Base-by-base conservation (phyloP, 192 early-diverging fungal species). In the Chytriomyces sp. region DNA sequence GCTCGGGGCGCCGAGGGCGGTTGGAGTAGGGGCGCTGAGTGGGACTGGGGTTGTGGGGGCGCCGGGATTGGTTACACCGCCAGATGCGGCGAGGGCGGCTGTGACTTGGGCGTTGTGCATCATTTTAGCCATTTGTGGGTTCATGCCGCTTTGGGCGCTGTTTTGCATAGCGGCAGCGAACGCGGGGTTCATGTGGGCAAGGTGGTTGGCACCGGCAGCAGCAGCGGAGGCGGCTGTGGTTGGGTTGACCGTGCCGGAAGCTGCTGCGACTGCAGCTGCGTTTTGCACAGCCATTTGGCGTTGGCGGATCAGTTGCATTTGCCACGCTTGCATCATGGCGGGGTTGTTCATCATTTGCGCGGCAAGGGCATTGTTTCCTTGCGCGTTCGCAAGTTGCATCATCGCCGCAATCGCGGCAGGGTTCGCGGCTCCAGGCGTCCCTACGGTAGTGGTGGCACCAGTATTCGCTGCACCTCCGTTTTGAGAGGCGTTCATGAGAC, bases 11-110 rank as follows among this genome's bases (percentile, higher is more conserved):
- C n/a, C 36, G 7, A 39, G 30, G 19, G 66, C n/a, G 52, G 53
- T 36, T 53, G 66, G 49, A 49, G 28, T 65, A 33, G 63, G 28
- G 2, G 63, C 38, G n/a, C 17, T 44, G n/a, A 39, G 39, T 64
- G 63, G 10, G 39, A 14, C 60, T 28, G 60, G 25, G 12, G 64
- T 19, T 19, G 22, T 10, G 28, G 30, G 55, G 12, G 30, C 22
- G 10, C 22, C 33, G 28, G 33, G n/a, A 31, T 17, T 61, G 6
- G 59, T 56, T 8, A 28, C 5, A 6, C 22, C 5, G n/a, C 30
- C 7, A 22, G 10, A 19, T 36, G 34, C 34, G 32, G 33, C 59
- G 32, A 61, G n/a, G 28, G 59, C 59, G 17, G 59, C 59, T 37
- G 22, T 22, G 17, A 8, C 25, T 33, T 37, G 59, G 12, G 59